Evolutionary conservation across 2,329 filamentous ascomycete genomes (phyloP).

Genomic region (Pseudopyrenochaeta lycopersici): DNA sequence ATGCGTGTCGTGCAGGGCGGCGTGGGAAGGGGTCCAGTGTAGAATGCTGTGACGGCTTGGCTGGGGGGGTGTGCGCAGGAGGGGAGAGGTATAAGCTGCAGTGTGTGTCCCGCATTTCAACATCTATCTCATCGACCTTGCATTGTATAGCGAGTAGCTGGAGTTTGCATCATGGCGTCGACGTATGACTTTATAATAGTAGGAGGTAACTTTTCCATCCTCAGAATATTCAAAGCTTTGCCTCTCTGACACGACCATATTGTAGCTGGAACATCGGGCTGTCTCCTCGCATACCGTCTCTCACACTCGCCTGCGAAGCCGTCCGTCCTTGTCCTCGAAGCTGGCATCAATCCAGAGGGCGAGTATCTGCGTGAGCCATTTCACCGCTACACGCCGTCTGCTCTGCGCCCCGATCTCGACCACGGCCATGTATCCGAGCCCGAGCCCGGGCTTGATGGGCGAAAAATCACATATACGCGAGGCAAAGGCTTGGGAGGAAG

Average conservation of each 20-base stretch:
- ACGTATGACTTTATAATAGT: conserved; percentile 53
- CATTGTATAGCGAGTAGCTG: background rate
- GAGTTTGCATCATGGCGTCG: conserved; percentile 17
- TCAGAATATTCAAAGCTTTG: background rate
- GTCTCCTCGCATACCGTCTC: conserved; percentile 63
- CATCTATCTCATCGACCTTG: too few species aligned
- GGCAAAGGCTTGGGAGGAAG: conserved; percentile 62
- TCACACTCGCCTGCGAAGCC: conserved; percentile 59
- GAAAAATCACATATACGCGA: conserved; percentile 54
- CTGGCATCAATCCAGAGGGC: conserved; percentile 63
- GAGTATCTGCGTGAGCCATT: conserved; percentile 54
- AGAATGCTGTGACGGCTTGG: background rate
- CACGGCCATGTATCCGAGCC: conserved; percentile 56
- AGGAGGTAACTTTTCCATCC: conserved; percentile 38
- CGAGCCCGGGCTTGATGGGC: conserved; percentile 45
- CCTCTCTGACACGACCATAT: background rate
- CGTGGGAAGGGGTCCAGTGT: background rate
- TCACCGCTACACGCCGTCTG: conserved; percentile 60
- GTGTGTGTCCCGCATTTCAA: background rate
- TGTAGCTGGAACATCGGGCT: conserved; percentile 68
- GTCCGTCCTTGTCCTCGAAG: conserved; percentile 68
- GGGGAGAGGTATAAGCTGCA: too few species aligned
- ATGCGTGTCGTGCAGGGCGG: background rate
- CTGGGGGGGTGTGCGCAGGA: too few species aligned
- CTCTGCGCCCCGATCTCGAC: conserved; percentile 60